These are phyloP conservation scores for Buxus sempervirens DNA, from an alignment of 164 flowering plant genomes.

Conservation along the genomic window DNA sequence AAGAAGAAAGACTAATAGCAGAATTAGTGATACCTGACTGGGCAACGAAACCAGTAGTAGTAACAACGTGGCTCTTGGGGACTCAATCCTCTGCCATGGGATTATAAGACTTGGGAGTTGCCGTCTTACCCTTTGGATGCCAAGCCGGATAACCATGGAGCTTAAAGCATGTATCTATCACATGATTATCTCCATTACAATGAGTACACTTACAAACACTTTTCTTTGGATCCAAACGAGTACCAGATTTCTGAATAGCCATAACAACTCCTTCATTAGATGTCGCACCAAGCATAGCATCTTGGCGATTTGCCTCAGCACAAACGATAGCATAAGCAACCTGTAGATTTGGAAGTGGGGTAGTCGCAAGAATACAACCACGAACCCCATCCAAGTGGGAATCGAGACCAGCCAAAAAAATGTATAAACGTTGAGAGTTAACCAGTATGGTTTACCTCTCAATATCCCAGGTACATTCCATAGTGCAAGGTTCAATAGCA, in stretches of 20 bases:
- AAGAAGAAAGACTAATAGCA: not conserved
- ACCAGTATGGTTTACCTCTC: slow-evolving; percentile 2
- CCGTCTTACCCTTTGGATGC: slow-evolving; percentile 6
- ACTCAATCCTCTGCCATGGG: not conserved
- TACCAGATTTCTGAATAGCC: not conserved
- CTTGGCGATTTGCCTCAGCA: slow-evolving; percentile 9
- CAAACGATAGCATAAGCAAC: slow-evolving; percentile 4
- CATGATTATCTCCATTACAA: slow-evolving; percentile 8
- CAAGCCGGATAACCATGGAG: slow-evolving; percentile 11
- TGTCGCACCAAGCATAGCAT: slow-evolving; percentile 11
- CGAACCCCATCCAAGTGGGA: slow-evolving; percentile 12
- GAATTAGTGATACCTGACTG: slow-evolving; percentile 3
- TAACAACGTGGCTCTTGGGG: not conserved
- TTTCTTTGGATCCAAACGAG: not conserved
- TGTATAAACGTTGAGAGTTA: slow-evolving; percentile 7
- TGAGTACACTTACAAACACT: slow-evolving; percentile 8
- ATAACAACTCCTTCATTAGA: not conserved
- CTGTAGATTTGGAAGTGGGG: slow-evolving; percentile 5
- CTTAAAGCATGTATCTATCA: slow-evolving; percentile 3
- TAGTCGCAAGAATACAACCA: slow-evolving; percentile 6
- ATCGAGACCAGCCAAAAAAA: slow-evolving; percentile 14
- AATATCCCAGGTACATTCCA: slow-evolving; percentile 10
- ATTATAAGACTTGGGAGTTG: not conserved
- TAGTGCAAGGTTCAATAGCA: slow-evolving; percentile 12
- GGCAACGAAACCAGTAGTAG: not conserved